Evolutionary conservation across 805 yeast genomes (phyloP).

Genomic region (Starmerella apicola): DNA sequence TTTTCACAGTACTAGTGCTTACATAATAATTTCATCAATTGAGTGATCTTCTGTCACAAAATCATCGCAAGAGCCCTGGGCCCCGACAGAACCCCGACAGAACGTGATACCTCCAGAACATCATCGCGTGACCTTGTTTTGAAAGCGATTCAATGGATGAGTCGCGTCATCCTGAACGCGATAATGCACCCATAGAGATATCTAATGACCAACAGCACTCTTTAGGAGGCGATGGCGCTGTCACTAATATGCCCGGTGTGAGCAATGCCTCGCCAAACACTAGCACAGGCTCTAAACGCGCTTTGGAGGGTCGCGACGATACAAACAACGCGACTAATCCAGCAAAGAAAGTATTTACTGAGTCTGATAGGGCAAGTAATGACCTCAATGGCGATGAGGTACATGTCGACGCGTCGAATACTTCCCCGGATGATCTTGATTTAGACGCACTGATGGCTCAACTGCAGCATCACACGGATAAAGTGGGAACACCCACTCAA

Average conservation of each 20-base stretch:
- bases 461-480: slow-evolving; percentile 19
- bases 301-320: too few species aligned
- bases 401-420: too few species aligned
- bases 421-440: slow-evolving; percentile 20
- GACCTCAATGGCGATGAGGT: too few species aligned
- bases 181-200: slow-evolving; percentile 4
- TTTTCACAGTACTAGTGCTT: too few species aligned
- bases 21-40: slow-evolving; percentile 3
- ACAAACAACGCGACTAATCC: too few species aligned
- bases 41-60: slow-evolving; percentile 5
- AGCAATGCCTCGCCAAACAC: too few species aligned
- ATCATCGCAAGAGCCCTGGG: slow-evolving; percentile 12
- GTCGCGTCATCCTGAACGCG: slow-evolving; percentile 7
- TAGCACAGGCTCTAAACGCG: too few species aligned
- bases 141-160: slow-evolving; percentile 12
- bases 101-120: background rate
- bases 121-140: background rate
- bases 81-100: slow-evolving; percentile 12
- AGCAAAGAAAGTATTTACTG: too few species aligned
- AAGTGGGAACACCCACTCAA: background rate
- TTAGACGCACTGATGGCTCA: slow-evolving; percentile 23
- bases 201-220: too few species aligned
- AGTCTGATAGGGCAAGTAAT: too few species aligned
- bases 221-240: too few species aligned
- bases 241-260: too few species aligned